phyloP scores from a whole-genome alignment of 2,329 filamentous ascomycete species.

The Calonectria henricotiae region DNA sequence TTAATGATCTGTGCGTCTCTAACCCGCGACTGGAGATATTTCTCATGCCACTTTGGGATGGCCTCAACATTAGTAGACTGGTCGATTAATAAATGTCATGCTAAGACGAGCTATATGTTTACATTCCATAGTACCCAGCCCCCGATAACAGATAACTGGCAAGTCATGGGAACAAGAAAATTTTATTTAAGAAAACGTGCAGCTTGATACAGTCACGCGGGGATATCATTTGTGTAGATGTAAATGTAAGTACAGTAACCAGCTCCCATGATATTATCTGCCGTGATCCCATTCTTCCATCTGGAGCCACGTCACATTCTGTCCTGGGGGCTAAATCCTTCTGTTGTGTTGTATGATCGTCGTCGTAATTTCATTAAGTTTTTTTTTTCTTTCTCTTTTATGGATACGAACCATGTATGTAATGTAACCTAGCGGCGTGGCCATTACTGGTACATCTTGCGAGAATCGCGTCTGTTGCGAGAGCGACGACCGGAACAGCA shows the following conservation, averaged over 20 bases:
- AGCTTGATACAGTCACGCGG: constrained; percentile 21
- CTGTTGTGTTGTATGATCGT: constrained; percentile 13
- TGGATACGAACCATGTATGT: constrained; percentile 34
- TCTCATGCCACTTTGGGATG: constrained; percentile 63
- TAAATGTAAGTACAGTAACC: constrained; percentile 5
- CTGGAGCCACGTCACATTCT: not conserved
- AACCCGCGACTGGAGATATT: constrained; percentile 60
- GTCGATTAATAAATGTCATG: constrained; percentile 54
- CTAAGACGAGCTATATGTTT: constrained; percentile 16
- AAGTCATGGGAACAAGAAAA: not conserved
- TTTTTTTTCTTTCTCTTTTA: not conserved
- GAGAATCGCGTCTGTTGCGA: constrained; percentile 51
- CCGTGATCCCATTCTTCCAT: constrained; percentile 8
- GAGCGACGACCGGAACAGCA: constrained; percentile 71
- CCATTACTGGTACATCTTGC: constrained; percentile 53
- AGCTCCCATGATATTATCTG: not conserved
- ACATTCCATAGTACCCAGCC: constrained; percentile 6
- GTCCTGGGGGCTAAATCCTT: not conserved
- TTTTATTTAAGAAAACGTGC: constrained; percentile 9
- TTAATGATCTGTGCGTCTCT: constrained; percentile 56
- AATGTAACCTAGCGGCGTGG: constrained; percentile 21
- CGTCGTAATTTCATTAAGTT: constrained; percentile 20
- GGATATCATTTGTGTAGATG: constrained; percentile 33
- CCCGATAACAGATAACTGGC: not conserved
- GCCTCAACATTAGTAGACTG: constrained; percentile 60